Percentiles rank a stretch among this genome's conserved stretches.
phyloP scores from a whole-genome alignment of 192 early-diverging fungal species.

The Allomyces macrogynus region DNA sequence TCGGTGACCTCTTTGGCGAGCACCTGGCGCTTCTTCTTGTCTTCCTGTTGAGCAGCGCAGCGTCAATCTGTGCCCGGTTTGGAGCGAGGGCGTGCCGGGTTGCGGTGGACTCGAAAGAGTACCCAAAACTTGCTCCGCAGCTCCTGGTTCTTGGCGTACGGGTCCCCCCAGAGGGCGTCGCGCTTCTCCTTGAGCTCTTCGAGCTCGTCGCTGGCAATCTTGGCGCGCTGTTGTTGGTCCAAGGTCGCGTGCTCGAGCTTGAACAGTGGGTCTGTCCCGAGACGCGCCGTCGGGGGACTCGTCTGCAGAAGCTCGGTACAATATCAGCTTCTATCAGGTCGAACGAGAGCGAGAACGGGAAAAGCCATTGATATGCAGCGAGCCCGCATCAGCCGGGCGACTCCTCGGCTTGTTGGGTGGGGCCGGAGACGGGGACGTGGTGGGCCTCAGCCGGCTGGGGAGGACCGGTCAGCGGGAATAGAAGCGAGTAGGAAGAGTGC shows the following conservation, averaged over 20 bases:
- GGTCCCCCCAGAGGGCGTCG: slow-evolving; percentile 57
- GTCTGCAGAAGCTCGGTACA: slow-evolving; percentile 10
- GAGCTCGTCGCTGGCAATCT: slow-evolving; percentile 24
- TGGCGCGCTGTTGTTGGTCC: slow-evolving; percentile 27
- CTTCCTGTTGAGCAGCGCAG: slow-evolving; percentile 6
- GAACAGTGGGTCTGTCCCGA: slow-evolving; percentile 27
- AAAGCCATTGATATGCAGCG: too few species aligned
- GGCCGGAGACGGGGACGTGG: too few species aligned
- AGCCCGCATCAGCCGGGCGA: too few species aligned
- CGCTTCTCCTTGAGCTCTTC: slow-evolving; percentile 36
- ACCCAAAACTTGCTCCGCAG: slow-evolving; percentile 49
- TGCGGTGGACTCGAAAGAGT: too few species aligned
- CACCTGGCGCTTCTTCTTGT: slow-evolving; percentile 32
- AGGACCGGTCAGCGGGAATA: too few species aligned
- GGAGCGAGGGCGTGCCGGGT: too few species aligned
- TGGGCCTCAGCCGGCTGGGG: too few species aligned
- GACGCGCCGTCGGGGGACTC: slow-evolving; percentile 20
- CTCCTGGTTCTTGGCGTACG: slow-evolving; percentile 48
- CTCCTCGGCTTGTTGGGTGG: too few species aligned
- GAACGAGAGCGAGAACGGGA: too few species aligned
- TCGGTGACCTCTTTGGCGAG: slow-evolving; percentile 20
- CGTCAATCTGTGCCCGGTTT: too few species aligned
- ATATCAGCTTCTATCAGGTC: neutral
- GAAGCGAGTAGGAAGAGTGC: too few species aligned
- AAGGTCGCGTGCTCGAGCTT: slow-evolving; percentile 34